Conservation (phyloP, 495 filamentous ascomycete genomes). For the Entonaema liquescens region DNA sequence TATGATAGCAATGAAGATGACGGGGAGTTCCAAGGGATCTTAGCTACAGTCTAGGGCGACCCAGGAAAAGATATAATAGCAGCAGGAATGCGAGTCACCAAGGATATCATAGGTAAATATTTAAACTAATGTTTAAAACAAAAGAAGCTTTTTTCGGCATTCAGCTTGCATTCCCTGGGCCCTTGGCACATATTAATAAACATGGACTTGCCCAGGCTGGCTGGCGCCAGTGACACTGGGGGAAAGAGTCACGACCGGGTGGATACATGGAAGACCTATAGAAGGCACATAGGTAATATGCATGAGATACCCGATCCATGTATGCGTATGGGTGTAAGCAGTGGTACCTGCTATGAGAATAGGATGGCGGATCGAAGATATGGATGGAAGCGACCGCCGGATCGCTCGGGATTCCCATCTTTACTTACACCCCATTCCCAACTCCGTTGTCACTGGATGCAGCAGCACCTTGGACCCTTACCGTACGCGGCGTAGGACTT, state of each 20-base stretch:
- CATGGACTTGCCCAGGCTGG: neutral
- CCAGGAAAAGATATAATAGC: neutral
- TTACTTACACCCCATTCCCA: neutral
- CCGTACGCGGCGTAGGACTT: slow-evolving; percentile 18
- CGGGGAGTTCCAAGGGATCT: slow-evolving; percentile 10
- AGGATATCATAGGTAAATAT: slow-evolving; percentile 3
- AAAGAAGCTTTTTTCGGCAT: slow-evolving; percentile 1
- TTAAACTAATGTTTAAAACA: no score
- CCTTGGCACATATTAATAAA: slow-evolving; percentile 28
- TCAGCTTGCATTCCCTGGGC: slow-evolving; percentile 19
- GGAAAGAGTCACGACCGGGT: slow-evolving; percentile 1
- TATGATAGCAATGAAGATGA: slow-evolving; percentile 4
- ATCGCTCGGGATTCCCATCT: slow-evolving; percentile 24
- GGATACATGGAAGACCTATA: neutral
- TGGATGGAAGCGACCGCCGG: slow-evolving; percentile 15
- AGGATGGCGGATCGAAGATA: neutral
- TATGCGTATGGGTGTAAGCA: slow-evolving; percentile 3
- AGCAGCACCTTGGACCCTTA: slow-evolving; percentile 8
- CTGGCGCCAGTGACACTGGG: neutral
- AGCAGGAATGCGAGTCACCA: neutral
- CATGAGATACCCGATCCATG: neutral
- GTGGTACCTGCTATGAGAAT: neutral
- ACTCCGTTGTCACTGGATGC: neutral
- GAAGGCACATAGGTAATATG: neutral
- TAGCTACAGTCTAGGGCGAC: slow-evolving; percentile 4